Evolutionary conservation across 495 filamentous ascomycete genomes (phyloP).

Genomic region (Podospora pseudoanserina): DNA sequence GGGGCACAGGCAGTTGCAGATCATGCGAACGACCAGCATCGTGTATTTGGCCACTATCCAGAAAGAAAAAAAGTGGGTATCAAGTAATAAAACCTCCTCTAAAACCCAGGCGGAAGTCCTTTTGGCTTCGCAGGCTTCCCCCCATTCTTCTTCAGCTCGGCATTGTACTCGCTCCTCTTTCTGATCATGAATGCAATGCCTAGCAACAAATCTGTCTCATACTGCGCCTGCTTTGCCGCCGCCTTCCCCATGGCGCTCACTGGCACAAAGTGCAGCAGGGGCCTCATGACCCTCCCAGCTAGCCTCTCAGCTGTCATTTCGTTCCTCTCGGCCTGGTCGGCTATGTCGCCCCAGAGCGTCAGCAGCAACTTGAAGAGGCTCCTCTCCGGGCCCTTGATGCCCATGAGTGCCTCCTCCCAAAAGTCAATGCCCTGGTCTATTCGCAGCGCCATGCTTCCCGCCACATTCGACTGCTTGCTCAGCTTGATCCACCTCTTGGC

Average conservation of each 20-base stretch:
- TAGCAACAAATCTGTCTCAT: slow-evolving; percentile 40
- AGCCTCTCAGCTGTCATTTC: slow-evolving; percentile 46
- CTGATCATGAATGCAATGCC: slow-evolving; percentile 45
- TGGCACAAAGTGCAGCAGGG: slow-evolving; percentile 34
- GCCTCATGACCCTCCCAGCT: slow-evolving; percentile 37
- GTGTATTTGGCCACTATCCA: background rate
- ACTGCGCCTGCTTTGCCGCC: slow-evolving; percentile 23
- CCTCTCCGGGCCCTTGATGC: slow-evolving; percentile 36
- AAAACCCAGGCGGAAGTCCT: slow-evolving; percentile 4
- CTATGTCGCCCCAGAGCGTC: slow-evolving; percentile 43
- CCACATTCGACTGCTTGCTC: slow-evolving; percentile 36
- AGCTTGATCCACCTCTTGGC: slow-evolving; percentile 40
- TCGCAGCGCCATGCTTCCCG: slow-evolving; percentile 31
- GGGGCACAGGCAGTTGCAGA: background rate
- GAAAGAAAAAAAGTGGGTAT: background rate
- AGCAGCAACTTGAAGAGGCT: slow-evolving; percentile 43
- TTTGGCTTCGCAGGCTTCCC: background rate
- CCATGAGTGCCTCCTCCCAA: slow-evolving; percentile 46
- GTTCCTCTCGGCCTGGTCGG: slow-evolving; percentile 34
- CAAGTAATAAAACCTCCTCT: background rate
- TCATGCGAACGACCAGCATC: background rate
- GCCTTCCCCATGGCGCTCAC: background rate
- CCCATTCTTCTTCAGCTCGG: background rate
- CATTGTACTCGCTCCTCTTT: slow-evolving; percentile 41
- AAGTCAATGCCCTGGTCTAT: slow-evolving; percentile 46